Evolutionary conservation across 495 filamentous ascomycete genomes (phyloP), one percentile per base, ranked within the genome.

Genomic region (Achaetomiella virescens): DNA sequence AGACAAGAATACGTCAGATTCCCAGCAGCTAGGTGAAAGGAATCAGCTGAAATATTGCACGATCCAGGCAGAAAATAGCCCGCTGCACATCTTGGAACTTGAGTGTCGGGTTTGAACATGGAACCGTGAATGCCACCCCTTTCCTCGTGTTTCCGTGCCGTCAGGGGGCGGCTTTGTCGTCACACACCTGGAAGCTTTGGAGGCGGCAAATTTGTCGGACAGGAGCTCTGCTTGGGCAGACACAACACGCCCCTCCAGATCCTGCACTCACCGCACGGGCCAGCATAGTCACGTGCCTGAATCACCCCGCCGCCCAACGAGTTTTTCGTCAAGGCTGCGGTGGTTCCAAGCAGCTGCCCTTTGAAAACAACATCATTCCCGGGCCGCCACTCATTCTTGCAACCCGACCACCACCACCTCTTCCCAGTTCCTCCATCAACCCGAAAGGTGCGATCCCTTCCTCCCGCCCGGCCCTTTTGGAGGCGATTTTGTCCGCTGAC

Each of bases 241-340:
- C 27, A 31, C 27, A 31, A 31, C 27, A 31, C 27, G 27, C 27
- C 27, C 27, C 27, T 31, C 27, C 27, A 31, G 27, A 44, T 6
- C 9, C 33, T 35, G 22, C 31, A 20, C 38, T 52, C 41, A 47
- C 54, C 51, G 64, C 61, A 67, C 61, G 44, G 58, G 42, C 66
- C 66, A 69, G 5, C 10, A 9, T 18, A 3, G 29, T 67, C 66
- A 69, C 66, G 66, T 69, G 66, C 35, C n/a, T 15, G 22, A 37
- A 45, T 59, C 66, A 66, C 62, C 66, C 66, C 66, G 65, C 66
- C 62, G 66, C 66, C 66, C 66, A 64, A 69, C 66, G 56, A 69
- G 66, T 66, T 69, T 69, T 69, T 67, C 60, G 64, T 65, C 58
- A 64, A 67, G 65, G 66, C 66, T 61, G 65, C 61, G 58, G 55